Conservation (phyloP, 768 basidiomycete species). For the Dentipellis fragilis region DNA sequence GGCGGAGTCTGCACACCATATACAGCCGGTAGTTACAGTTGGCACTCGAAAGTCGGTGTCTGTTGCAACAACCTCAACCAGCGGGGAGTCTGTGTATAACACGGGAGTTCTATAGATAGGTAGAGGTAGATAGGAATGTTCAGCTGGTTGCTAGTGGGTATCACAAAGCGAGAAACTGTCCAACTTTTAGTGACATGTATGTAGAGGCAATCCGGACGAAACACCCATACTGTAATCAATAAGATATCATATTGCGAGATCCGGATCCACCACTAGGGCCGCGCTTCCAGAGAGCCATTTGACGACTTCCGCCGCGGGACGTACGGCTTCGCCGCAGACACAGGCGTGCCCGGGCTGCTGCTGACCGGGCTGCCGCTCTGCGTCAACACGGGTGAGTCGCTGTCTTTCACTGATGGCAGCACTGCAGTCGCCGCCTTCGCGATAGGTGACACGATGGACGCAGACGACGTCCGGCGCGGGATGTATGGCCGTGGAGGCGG, state of each 20-base stretch:
- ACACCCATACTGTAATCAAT: not conserved
- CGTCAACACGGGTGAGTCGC: not conserved
- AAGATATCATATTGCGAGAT: not conserved
- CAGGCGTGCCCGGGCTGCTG: not conserved
- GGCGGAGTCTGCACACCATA: too few species aligned
- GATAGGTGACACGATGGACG: not conserved
- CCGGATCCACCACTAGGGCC: not conserved
- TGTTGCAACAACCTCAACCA: too few species aligned
- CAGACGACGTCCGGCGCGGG: not conserved
- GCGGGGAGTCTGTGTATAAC: too few species aligned
- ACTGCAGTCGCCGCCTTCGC: not conserved
- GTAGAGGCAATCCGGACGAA: too few species aligned
- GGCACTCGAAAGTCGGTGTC: too few species aligned
- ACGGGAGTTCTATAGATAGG: too few species aligned
- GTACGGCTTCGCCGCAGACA: not conserved
- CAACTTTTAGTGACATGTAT: not conserved
- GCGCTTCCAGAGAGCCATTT: not conserved
- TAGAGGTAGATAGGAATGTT: too few species aligned
- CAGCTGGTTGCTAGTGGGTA: not conserved
- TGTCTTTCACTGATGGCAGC: not conserved
- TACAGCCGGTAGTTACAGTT: too few species aligned
- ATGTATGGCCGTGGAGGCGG: not conserved
- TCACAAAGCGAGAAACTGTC: not conserved
- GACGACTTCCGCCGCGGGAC: constrained; percentile 1
- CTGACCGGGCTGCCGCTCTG: not conserved